Evolutionary conservation across 2,329 filamentous ascomycete genomes (phyloP), one percentile per base, ranked within the genome.

Genomic region (Lasiodiplodia sp.): DNA sequence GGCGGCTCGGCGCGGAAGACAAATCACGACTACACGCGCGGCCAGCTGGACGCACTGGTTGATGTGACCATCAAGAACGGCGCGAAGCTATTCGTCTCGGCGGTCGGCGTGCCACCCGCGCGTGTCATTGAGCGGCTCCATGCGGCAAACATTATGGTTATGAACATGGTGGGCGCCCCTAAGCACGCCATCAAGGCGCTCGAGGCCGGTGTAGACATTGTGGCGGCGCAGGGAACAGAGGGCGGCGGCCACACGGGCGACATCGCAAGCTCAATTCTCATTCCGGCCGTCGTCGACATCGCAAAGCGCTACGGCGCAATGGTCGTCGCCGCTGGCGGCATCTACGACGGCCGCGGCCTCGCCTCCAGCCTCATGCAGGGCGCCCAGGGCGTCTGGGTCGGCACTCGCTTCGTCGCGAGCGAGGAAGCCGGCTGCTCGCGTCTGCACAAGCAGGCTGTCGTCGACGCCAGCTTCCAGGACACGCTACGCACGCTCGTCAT

Each of bases 111-210:
- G 25, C 95, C 95, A 18, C 93, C 94, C 0, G 83, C 84, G 56
- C 80, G 84, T 68, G 88, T 94, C 4, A 91, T 97, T 68, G 89
- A 92, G 73, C 83, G 89, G 56, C 84, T 98, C 55, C 95, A 98
- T 76, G 85, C 86, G 10, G 91, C 91, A 0, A 92, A 92, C 0
- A 92, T 98, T 51, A 78, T 96, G 69, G 86, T 97, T 44, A 97
- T 97, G 94, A 97, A 97, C 79, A 97, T 97, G 94, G 94, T 97
- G 23, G 95, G 95, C 0, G 92, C 94, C 74, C 94, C 95, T 2
- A 93, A 91, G 78, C 95, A 98, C 79, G 94, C 94, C 0, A 87
- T 91, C 78, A 97, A 97, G 83, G 94, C 94, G 2, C 84, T 98
- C 4, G 88, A 93, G 62, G 87, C 91, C 0, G 95, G 95, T 53